Conservation (phyloP, 2,329 filamentous ascomycete genomes). For the Emmonsia crescens region DNA sequence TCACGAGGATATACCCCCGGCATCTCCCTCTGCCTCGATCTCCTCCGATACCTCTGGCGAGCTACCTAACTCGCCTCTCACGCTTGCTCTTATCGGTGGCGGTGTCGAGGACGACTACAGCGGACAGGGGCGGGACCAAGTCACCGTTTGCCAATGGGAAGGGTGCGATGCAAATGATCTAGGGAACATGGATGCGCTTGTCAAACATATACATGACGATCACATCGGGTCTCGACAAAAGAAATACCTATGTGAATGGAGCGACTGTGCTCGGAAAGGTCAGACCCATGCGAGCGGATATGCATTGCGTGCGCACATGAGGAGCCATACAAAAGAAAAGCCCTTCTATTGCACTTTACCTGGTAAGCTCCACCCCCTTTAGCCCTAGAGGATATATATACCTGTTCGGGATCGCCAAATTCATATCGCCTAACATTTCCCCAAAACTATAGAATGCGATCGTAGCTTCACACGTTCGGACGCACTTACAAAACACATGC, state of each 20-base stretch:
- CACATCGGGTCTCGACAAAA: constrained; percentile 91
- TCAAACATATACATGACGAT: constrained; percentile 78
- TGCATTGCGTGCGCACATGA: constrained; percentile 91
- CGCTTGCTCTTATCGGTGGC: constrained; percentile 28
- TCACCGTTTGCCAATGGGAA: constrained; percentile 69
- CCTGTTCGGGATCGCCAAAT: not conserved
- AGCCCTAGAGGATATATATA: not conserved
- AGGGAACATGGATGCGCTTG: constrained; percentile 69
- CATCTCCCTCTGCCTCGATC: constrained; percentile 55
- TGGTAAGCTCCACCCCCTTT: constrained; percentile 45
- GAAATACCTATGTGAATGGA: constrained; percentile 98
- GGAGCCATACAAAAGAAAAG: constrained; percentile 95
- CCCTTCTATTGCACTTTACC: constrained; percentile 94
- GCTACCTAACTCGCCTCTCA: constrained; percentile 60
- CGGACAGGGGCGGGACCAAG: constrained; percentile 60
- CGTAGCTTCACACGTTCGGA: constrained; percentile 93
- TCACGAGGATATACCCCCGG: constrained; percentile 31
- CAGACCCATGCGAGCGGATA: constrained; percentile 91
- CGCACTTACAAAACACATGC: constrained; percentile 94
- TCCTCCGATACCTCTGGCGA: constrained; percentile 87
- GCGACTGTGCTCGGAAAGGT: constrained; percentile 76
- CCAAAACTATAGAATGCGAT: constrained; percentile 64
- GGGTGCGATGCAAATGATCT: constrained; percentile 61
- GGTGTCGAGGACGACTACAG: constrained; percentile 52
- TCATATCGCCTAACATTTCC: not conserved